These are phyloP conservation scores for Euphorbia corollata DNA, from an alignment of 441 rosid genomes.

Conservation along the genomic window DNA sequence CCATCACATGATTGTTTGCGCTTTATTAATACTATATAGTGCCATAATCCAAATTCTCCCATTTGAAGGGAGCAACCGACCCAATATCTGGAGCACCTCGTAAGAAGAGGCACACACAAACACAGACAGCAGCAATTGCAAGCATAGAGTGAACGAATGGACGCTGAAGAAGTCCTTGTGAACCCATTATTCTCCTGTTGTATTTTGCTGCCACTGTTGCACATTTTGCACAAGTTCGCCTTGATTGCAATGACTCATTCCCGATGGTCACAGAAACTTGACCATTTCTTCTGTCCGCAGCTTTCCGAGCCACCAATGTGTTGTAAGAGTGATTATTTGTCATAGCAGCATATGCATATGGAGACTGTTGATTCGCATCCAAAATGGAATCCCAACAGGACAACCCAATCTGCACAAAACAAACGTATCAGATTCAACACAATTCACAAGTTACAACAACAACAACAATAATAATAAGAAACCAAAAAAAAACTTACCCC, in stretches of 20 bases:
- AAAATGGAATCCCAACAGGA: conserved; percentile 58
- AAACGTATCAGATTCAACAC: background rate
- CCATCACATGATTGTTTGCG: background rate
- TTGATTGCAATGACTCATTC: conserved; percentile 29
- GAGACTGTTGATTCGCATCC: conserved; percentile 54
- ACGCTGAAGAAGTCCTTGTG: conserved; percentile 67
- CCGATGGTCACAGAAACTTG: conserved; percentile 56
- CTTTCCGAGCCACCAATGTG: conserved; percentile 57
- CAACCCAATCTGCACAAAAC: conserved; percentile 52
- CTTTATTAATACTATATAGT: conserved; percentile 30
- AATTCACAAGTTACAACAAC: too few species aligned
- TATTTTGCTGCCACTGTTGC: conserved; percentile 46
- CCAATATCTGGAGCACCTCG: conserved; percentile 62
- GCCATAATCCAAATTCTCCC: conserved; percentile 74
- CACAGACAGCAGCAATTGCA: conserved; percentile 82
- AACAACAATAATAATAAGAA: background rate
- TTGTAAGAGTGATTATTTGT: conserved; percentile 64
- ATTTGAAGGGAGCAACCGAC: conserved; percentile 50
- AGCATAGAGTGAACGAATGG: conserved; percentile 82
- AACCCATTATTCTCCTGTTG: conserved; percentile 34
- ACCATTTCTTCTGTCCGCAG: conserved; percentile 50
- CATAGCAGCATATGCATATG: conserved; percentile 54
- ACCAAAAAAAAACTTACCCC: conserved; percentile 38
- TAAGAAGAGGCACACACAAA: conserved; percentile 81
- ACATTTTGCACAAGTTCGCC: conserved; percentile 51